Evolutionary conservation across 495 filamentous ascomycete species (phyloP), one percentile per base, ranked within the genome.

Genomic region (Penicillium fimorum): DNA sequence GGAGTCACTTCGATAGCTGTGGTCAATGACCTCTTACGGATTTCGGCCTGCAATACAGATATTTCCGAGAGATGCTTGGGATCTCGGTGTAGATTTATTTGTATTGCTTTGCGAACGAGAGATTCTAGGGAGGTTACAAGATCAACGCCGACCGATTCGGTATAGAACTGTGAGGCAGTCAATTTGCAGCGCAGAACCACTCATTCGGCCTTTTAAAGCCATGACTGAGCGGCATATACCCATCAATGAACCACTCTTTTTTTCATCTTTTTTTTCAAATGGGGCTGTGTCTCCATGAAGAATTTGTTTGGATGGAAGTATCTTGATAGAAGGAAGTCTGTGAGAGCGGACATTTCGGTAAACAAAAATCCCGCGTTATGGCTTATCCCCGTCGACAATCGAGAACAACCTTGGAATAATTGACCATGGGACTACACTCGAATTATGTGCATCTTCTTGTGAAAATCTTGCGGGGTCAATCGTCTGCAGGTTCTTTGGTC

Each of bases 181-280:
- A 13, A 27, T 44, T 44, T 44, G 42, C 1, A 44, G 20, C 42
- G 42, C 42, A 3, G 42, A 44, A 27, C 27, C 12, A 25, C 42
- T 44, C 9, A 44, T 20, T 43, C 41, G n/a, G 41, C 24, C 41
- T 43, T 43, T 44, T 44, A 44, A 25, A 44, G 42, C 42, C 42
- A 44, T 44, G 20, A 2, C 4, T 27, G 22, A 25, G 42, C 41
- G 12, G 41, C 42, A 44, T 44, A 44, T 12, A 44, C 42, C 42
- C 20, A 27, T 10, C 1, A 4, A 25, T 44, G 42, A 22, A 27
- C 20, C 10, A 5, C 15, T 12, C n/a, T n/a, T n/a, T n/a, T n/a
- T n/a, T n/a, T n/a, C n/a, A n/a, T n/a, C n/a, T n/a, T n/a, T n/a
- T 27, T 1, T 27, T 27, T 27, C 25, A 7, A 27, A 27, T 27